Evolutionary conservation across 2,329 filamentous ascomycete genomes (phyloP).

Genomic region (Aplosporella prunicola): DNA sequence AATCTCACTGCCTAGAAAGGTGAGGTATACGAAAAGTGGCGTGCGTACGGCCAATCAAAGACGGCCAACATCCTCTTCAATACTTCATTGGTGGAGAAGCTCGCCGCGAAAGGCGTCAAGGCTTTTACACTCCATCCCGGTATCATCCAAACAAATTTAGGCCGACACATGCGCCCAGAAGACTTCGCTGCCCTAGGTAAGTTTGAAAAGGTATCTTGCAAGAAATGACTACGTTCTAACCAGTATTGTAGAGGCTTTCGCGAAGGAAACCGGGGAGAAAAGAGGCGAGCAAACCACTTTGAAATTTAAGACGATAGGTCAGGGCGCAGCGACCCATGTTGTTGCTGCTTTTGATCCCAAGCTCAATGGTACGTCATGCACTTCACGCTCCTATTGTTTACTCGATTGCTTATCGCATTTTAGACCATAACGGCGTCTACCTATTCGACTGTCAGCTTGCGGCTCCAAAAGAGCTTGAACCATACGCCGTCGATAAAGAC

Average conservation of each 20-base stretch:
- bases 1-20: conserved; percentile 13
- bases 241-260: too few relatives aligned
- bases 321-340: conserved; percentile 23
- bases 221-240: too few relatives aligned
- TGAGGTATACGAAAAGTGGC: conserved; percentile 9
- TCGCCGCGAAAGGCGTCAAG: conserved; percentile 17
- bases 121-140: conserved; percentile 25
- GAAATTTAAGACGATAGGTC: conserved; percentile 18
- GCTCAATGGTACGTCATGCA: conserved; percentile 12
- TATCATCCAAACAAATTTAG: conserved; percentile 18
- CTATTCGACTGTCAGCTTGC: conserved; percentile 19
- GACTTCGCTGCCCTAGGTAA: too few relatives aligned
- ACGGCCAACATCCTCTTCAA: conserved; percentile 21
- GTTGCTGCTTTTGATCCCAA: conserved; percentile 23
- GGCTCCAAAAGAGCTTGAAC: conserved; percentile 12
- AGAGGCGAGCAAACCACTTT: conserved; percentile 14
- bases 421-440: conserved; percentile 19
- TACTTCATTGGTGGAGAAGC: conserved; percentile 16
- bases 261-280: too few relatives aligned
- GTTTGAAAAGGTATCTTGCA: too few relatives aligned
- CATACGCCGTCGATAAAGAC: conserved; percentile 16
- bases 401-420: background rate
- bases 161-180: too few relatives aligned
- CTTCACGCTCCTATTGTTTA: background rate
- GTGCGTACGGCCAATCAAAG: conserved; percentile 18